Conservation (phyloP, 2,329 filamentous ascomycete genomes). For the Leptosphaerulina australis region DNA sequence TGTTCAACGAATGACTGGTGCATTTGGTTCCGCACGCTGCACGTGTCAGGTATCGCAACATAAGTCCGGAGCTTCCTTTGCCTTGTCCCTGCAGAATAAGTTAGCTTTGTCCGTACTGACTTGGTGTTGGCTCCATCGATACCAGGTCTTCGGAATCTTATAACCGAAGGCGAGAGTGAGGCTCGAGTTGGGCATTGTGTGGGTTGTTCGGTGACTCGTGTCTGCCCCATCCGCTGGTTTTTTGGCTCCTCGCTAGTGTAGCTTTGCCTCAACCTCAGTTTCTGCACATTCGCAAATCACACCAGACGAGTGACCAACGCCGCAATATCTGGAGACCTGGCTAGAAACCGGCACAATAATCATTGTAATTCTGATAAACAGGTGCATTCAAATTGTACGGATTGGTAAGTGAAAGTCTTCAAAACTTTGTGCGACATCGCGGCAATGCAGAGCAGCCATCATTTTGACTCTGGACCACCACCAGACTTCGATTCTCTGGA, state of each 20-base stretch:
- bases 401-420: too few species aligned
- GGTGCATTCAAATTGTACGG: too few species aligned
- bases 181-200: slow-evolving; percentile 4
- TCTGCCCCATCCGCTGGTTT: slow-evolving; percentile 10
- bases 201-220: slow-evolving; percentile 1
- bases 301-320: too few species aligned
- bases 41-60: slow-evolving; percentile 2
- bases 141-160: slow-evolving; percentile 23
- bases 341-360: too few species aligned
- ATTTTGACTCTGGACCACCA: too few species aligned
- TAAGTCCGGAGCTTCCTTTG: background rate
- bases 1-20: background rate
- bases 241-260: slow-evolving; percentile 5
- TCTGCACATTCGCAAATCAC: background rate
- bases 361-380: too few species aligned
- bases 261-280: background rate
- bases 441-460: too few species aligned
- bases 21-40: background rate
- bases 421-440: too few species aligned
- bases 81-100: slow-evolving; percentile 7
- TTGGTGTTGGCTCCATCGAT: slow-evolving; percentile 16
- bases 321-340: too few species aligned
- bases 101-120: slow-evolving; percentile 7
- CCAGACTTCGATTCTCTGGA: too few species aligned
- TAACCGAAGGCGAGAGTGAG: slow-evolving; percentile 16